phyloP scores from a whole-genome alignment of 257 asterid genomes.

The Solanum rostratum region DNA sequence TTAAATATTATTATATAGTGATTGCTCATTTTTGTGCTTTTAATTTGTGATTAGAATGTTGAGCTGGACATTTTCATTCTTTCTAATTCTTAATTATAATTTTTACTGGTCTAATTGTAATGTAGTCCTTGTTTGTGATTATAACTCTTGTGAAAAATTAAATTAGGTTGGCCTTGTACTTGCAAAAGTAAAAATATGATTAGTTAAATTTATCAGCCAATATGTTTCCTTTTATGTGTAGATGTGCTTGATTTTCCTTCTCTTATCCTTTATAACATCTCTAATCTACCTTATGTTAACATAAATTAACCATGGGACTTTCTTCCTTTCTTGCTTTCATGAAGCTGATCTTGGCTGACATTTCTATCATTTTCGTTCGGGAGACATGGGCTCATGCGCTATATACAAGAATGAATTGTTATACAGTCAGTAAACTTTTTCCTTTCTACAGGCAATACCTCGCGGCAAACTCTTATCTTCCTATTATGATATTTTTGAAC shows the following conservation, averaged over 20 bases:
- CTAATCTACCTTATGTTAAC: neutral
- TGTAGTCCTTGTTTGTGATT: neutral
- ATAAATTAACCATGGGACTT: neutral
- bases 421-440: no score
- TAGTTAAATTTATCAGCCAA: neutral
- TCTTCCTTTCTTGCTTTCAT: no score
- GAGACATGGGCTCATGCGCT: no score
- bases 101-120: neutral
- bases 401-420: no score
- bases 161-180: neutral
- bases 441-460: no score
- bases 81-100: neutral
- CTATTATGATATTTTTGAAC: no score
- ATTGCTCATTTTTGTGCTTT: neutral
- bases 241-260: neutral
- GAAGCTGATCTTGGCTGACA: no score
- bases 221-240: neutral
- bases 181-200: neutral
- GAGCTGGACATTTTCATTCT: neutral
- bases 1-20: neutral
- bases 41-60: neutral
- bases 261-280: neutral
- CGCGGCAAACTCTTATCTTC: no score
- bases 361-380: no score
- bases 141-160: neutral